Conservation (phyloP, 2,329 filamentous ascomycete genomes). For the Torrubiella hemipterigena region DNA sequence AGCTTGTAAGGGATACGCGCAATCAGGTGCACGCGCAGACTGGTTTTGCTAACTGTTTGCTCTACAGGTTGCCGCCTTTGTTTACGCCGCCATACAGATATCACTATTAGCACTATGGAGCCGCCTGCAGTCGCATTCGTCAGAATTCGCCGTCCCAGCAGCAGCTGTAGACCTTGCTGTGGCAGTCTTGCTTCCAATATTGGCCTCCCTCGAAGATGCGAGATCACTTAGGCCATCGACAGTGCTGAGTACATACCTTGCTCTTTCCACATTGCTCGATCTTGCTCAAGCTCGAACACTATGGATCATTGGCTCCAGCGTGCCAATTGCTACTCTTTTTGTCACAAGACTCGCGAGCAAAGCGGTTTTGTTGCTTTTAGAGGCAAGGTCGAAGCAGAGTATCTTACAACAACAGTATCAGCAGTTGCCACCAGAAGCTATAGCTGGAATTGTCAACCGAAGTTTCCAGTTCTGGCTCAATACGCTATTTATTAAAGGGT, state of each 20-base stretch:
- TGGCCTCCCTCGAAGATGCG: not conserved
- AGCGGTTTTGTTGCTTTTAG: not conserved
- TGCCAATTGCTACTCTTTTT: constrained; percentile 1
- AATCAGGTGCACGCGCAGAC: not conserved
- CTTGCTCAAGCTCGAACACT: constrained; percentile 1
- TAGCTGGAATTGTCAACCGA: not conserved
- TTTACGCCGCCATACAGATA: not conserved
- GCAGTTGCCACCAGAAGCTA: not conserved
- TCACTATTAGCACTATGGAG: not conserved
- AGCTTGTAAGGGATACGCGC: not conserved
- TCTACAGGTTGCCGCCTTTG: constrained; percentile 1
- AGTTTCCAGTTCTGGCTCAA: constrained; percentile 2
- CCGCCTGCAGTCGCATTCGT: not conserved
- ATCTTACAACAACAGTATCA: not conserved
- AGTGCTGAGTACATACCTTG: not conserved
- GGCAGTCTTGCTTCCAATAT: not conserved
- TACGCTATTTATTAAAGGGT: not conserved
- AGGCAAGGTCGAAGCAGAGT: not conserved
- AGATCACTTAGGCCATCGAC: constrained; percentile 1
- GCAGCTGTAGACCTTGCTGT: not conserved
- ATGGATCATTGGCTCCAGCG: not conserved
- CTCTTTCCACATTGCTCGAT: not conserved
- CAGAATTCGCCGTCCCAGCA: not conserved
- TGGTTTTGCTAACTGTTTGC: not conserved
- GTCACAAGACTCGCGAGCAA: not conserved